Evolutionary conservation across 2,329 filamentous ascomycete species (phyloP), one percentile per base, ranked within the genome.

Genomic region (Ophiosphaerella korrae): DNA sequence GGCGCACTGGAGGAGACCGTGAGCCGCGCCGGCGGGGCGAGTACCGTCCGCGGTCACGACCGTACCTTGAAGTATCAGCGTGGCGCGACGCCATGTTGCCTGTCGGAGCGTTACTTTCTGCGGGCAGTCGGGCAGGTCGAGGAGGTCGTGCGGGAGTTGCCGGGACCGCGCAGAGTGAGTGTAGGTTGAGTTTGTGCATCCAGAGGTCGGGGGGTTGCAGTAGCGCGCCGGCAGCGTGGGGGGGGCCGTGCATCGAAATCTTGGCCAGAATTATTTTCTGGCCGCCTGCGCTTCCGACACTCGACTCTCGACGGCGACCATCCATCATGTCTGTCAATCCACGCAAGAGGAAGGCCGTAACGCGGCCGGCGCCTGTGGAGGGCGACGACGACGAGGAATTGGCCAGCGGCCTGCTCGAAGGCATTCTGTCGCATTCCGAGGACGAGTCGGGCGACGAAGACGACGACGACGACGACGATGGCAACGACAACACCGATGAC

Each of bases 41-140:
- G 52, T 68, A 82, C 74, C 62, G 62, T 57, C 80, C 60, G 39
- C 57, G 59, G 50, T 67, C 60, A 51, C 69, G 66, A 51, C 72
- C 68, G 60, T 68, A 84, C 78, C 85, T 88, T 78, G 85, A 87
- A 71, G 86, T 85, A 76, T 89, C 87, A 82, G 88, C 91, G 85
- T 80, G 81, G 79, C 80, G 82, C 75, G 80, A 80, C 75, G 70
- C 68, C 71, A 74, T 74, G 57, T 55, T 53, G 59, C 58, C 58
- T 61, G 55, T 51, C 51, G 61, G 58, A 53, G 51, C 49, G 50
- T 56, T 68, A 65, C 66, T 66, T 50, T 52, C 42, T 52, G 47
- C 9, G 33, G 45, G 56, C 49, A 52, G 50, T 29, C 26, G 3
- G 26, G 26, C 3, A 8, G 7, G 26, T 5, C 7, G 26, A 11